Base-by-base conservation (phyloP, 495 filamentous ascomycete species). In the Hypoxylon subgilvum region DNA sequence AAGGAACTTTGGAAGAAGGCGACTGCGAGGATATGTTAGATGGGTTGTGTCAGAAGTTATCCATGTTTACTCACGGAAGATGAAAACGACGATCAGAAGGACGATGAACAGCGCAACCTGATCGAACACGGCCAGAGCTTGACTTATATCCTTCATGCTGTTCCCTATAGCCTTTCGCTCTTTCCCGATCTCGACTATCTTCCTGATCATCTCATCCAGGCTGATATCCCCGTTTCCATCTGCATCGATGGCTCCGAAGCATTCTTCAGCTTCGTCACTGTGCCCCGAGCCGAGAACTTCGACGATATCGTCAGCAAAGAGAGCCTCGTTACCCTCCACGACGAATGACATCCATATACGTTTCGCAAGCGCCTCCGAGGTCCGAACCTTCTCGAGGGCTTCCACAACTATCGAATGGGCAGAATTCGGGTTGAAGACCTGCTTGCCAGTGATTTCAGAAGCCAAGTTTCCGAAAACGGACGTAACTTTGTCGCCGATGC, bases 281-380 rank as follows among this genome's bases (percentile, higher is more conserved):
- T 87, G 82, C 4, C 84, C 82, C 0, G 79, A 72, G 1, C 94
- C 94, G 48, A 98, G 84, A 6, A 97, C 92, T 67, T 97, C 94
- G 8, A 85, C 52, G 40, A 98, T 79, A 66, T 98, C 94, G 6
- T 96, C 91, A 21, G 79, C 69, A 56, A 80, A 92, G 21, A 98
- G 77, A 5, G 88, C 75, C 32, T 96, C 88, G 34, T 86, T 85
- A 38, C 90, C 93, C 71, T 97, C 92, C 12, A 92, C 84, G 8
- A 97, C 94, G 68, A 97, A 97, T 1, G 91, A 96, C 91, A 96
- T 96, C 94, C 94, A 98, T 53, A 98, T 85, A 69, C 94, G 86
- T 58, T 84, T 87, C 4, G 92, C 94, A 55, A 98, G 74, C 19
- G 93, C 94, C 73, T 96, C 93, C 2, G 91, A 88, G 17, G 88